phyloP scores from a whole-genome alignment of 805 yeast species.

The Cyberlindnera misumaiensis region DNA sequence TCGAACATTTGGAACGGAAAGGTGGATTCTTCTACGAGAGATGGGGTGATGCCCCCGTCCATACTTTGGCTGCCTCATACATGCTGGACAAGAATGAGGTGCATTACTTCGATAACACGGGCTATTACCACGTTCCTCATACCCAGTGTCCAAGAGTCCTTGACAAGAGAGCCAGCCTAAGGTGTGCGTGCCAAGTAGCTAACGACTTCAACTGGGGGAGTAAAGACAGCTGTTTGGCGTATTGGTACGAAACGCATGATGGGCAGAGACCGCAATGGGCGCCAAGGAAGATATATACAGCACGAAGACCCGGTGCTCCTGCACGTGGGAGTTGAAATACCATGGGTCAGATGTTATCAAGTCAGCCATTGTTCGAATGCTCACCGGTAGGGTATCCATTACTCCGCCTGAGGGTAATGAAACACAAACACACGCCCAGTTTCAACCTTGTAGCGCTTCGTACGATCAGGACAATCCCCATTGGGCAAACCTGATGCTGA shows the following conservation, averaged over 20 bases:
- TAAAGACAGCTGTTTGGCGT: constrained; percentile 20
- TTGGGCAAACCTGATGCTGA: too few species aligned
- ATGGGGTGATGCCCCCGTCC: constrained; percentile 96
- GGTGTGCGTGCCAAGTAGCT: constrained; percentile 43
- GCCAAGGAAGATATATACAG: constrained; percentile 9
- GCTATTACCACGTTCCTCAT: constrained; percentile 60
- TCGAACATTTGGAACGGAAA: constrained; percentile 51
- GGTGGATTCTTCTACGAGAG: constrained; percentile 86
- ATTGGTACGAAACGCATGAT: constrained; percentile 16
- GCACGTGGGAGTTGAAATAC: not conserved
- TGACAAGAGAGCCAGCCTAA: constrained; percentile 37
- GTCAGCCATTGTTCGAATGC: too few species aligned
- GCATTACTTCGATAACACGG: constrained; percentile 69
- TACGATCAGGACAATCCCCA: too few species aligned
- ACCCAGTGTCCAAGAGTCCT: constrained; percentile 49
- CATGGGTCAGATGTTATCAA: too few species aligned
- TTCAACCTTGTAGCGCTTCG: too few species aligned
- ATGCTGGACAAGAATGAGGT: constrained; percentile 50
- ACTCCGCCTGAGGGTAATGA: too few species aligned
- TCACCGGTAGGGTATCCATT: too few species aligned
- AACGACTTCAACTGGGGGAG: constrained; percentile 22
- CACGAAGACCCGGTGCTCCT: not conserved
- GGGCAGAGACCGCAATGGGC: constrained; percentile 15
- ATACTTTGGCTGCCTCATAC: constrained; percentile 65
- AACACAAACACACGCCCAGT: too few species aligned